These are phyloP conservation scores for Lasiosphaeria miniovina DNA, from an alignment of 495 filamentous ascomycete genomes.

Conservation along the genomic window DNA sequence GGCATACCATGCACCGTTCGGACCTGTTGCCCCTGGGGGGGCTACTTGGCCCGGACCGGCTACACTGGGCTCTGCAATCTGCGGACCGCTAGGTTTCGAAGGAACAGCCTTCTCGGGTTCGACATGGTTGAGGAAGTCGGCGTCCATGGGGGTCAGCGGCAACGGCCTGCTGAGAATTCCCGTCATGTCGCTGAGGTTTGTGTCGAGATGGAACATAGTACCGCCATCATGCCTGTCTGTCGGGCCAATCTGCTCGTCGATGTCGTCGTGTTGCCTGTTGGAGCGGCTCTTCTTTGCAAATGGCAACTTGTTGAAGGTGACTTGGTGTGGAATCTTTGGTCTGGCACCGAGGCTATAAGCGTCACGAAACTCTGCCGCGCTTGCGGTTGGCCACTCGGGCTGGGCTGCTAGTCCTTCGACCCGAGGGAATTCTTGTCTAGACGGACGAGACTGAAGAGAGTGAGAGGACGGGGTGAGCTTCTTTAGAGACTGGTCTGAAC, in stretches of 20 bases:
- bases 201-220: constrained; percentile 69
- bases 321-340: constrained; percentile 45
- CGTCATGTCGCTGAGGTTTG: constrained; percentile 76
- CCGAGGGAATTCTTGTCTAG: constrained; percentile 51
- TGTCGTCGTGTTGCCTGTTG: constrained; percentile 40
- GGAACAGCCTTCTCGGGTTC: constrained; percentile 42
- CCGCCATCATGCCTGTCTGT: constrained; percentile 43
- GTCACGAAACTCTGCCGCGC: constrained; percentile 34
- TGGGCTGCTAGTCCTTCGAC: constrained; percentile 40
- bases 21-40: constrained; percentile 11
- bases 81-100: not conserved
- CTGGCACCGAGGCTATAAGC: constrained; percentile 22
- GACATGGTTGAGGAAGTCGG: constrained; percentile 51
- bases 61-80: not conserved
- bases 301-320: constrained; percentile 55
- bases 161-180: constrained; percentile 72
- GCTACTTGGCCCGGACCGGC: not conserved
- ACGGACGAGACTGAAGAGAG: constrained; percentile 48
- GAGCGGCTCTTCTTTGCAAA: constrained; percentile 47
- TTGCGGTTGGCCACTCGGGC: constrained; percentile 38
- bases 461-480: constrained; percentile 55
- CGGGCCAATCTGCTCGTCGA: constrained; percentile 46
- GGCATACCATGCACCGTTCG: constrained; percentile 68
- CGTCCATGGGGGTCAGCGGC: constrained; percentile 59
- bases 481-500: constrained; percentile 42